Conservation (phyloP, 352 stramenopile species). For the Thraustochytrium striatum region DNA sequence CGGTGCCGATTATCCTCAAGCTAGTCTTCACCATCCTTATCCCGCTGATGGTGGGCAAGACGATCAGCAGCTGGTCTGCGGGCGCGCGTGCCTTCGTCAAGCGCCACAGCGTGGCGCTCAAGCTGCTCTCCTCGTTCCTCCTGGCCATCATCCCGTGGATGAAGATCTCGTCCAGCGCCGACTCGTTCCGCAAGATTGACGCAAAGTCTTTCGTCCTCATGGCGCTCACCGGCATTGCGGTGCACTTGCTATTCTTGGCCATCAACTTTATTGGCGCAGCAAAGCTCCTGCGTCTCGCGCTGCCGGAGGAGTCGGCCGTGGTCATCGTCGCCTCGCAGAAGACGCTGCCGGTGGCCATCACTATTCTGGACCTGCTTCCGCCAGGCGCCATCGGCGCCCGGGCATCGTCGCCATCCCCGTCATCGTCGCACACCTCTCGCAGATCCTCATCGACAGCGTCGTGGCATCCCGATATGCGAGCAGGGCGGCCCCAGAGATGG, state of each 20-base stretch:
- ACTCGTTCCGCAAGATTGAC: conserved; percentile 29
- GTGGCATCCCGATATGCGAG: conserved; percentile 1
- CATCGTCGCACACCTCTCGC: conserved; percentile 47
- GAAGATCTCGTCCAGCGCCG: conserved; percentile 46
- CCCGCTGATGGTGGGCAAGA: conserved; percentile 49
- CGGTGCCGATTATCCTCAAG: conserved; percentile 50
- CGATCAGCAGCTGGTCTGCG: not conserved
- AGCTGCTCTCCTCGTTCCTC: conserved; percentile 49
- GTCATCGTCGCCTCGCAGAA: conserved; percentile 51
- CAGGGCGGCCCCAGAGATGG: not conserved
- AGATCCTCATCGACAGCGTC: conserved; percentile 52
- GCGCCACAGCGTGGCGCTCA: conserved; percentile 29
- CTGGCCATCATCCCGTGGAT: conserved; percentile 53
- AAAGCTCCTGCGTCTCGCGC: not conserved
- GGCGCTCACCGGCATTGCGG: not conserved
- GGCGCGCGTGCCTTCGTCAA: not conserved
- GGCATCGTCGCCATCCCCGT: conserved; percentile 50
- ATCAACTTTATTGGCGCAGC: conserved; percentile 40
- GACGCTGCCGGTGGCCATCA: conserved; percentile 50
- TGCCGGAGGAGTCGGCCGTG: conserved; percentile 16
- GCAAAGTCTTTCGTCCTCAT: conserved; percentile 37
- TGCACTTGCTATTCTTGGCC: conserved; percentile 47
- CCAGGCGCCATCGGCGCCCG: not conserved
- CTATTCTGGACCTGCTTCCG: conserved; percentile 23
- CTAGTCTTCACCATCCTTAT: conserved; percentile 51